Percentiles rank a stretch among this genome's conserved stretches.
These are phyloP conservation scores for Arthrobotrys pseudoclavata DNA, from an alignment of 2,329 filamentous ascomycete genomes.

Conservation along the genomic window DNA sequence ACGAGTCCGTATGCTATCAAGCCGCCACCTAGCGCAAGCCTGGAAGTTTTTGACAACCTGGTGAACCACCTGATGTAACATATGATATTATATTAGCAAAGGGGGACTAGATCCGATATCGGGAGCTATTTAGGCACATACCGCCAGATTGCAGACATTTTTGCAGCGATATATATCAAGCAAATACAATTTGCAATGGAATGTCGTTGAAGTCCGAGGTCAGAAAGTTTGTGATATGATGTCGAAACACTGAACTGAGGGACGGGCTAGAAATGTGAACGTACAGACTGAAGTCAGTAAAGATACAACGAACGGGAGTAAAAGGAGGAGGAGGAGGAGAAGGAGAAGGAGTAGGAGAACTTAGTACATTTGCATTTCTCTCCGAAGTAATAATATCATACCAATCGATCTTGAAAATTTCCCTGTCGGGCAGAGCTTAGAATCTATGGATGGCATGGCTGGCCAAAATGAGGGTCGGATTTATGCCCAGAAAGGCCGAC, in stretches of 20 bases:
- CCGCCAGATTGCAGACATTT: constrained; percentile 58
- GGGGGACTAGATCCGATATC: not conserved
- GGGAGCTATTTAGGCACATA: constrained; percentile 13
- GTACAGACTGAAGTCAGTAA: not conserved
- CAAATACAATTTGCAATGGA: not conserved
- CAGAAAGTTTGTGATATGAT: not conserved
- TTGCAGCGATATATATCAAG: not conserved
- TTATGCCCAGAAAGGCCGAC: constrained; percentile 19
- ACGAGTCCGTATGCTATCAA: constrained; percentile 81
- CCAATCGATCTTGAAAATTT: constrained; percentile 26
- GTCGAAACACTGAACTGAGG: not conserved
- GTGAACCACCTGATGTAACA: constrained; percentile 74
- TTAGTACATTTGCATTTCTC: constrained; percentile 9
- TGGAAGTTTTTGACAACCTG: constrained; percentile 78
- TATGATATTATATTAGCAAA: not conserved
- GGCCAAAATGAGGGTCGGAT: constrained; percentile 6
- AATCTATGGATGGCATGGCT: not conserved
- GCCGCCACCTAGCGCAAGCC: constrained; percentile 78
- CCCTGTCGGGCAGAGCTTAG: constrained; percentile 1
- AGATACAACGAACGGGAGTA: not conserved
- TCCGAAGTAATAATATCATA: not conserved
- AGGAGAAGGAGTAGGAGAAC: not conserved
- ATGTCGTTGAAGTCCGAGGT: not conserved
- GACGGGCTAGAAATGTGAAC: not conserved
- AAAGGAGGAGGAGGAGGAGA: constrained; percentile 1